A percentile compares a stretch with the other conserved stretches of the same genome.
Conservation (phyloP, 805 yeast species). For the Saccharomycopsis javanensis region DNA sequence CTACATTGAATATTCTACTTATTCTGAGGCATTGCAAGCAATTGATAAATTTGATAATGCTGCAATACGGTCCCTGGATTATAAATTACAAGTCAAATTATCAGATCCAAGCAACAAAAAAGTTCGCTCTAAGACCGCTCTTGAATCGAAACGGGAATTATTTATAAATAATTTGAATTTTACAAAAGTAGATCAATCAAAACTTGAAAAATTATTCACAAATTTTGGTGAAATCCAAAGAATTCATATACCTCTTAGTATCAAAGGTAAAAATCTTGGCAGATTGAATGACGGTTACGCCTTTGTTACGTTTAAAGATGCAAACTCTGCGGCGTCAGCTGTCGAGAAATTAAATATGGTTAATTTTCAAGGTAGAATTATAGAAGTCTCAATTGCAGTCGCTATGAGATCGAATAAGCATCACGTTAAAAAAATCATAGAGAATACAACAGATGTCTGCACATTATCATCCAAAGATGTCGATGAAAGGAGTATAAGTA, state of each 20-base stretch:
- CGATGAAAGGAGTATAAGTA: constrained; percentile 4
- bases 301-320: constrained; percentile 45
- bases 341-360: constrained; percentile 36
- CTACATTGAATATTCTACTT: constrained; percentile 47
- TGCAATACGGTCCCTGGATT: constrained; percentile 25
- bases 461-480: constrained; percentile 12
- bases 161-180: constrained; percentile 46
- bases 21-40: constrained; percentile 38
- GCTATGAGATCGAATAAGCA: constrained; percentile 28
- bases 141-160: constrained; percentile 48
- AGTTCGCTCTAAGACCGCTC: constrained; percentile 34
- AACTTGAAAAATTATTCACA: constrained; percentile 34
- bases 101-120: constrained; percentile 47
- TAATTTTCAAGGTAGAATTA: constrained; percentile 35
- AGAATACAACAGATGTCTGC: constrained; percentile 12
- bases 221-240: constrained; percentile 45
- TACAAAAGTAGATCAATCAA: constrained; percentile 30
- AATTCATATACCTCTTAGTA: constrained; percentile 38
- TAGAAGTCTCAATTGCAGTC: constrained; percentile 42
- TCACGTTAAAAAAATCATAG: constrained; percentile 25
- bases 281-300: constrained; percentile 53
- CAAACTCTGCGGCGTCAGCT: constrained; percentile 45
- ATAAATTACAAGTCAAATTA: constrained; percentile 42
- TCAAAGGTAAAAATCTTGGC: constrained; percentile 26
- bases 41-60: constrained; percentile 33